A percentile compares a stretch with the other conserved stretches of the same genome.
Conservation (phyloP, 2,329 filamentous ascomycete species). For the Fonsecaea monophora region DNA sequence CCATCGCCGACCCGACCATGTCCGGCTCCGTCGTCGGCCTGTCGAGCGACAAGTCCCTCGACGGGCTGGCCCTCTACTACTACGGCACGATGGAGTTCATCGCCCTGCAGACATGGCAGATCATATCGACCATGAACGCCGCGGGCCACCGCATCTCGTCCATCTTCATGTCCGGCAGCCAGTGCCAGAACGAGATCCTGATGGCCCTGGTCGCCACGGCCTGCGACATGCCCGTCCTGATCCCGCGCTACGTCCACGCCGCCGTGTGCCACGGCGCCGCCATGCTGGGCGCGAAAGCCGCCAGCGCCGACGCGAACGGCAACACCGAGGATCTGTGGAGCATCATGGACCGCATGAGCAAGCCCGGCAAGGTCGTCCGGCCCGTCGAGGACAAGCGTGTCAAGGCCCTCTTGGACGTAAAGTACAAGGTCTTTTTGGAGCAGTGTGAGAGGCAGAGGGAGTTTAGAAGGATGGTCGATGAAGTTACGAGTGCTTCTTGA, state of each 20-base stretch:
- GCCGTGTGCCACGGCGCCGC: conserved; percentile 97
- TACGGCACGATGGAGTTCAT: conserved; percentile 99
- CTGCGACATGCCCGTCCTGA: conserved; percentile 90
- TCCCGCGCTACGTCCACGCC: conserved; percentile 91
- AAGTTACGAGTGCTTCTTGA: conserved; percentile 45
- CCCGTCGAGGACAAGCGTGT: conserved; percentile 75
- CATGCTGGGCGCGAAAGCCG: conserved; percentile 98
- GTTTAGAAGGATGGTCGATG: conserved; percentile 81
- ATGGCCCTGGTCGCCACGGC: conserved; percentile 91
- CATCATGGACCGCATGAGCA: conserved; percentile 98
- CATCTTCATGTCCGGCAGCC: conserved; percentile 98
- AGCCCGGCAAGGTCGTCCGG: conserved; percentile 82
- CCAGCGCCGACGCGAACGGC: conserved; percentile 76
- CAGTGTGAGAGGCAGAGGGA: conserved; percentile 84
- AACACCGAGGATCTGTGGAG: conserved; percentile 88
- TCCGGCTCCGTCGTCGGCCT: conserved; percentile 86
- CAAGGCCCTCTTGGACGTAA: conserved; percentile 80
- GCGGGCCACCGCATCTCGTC: conserved; percentile 85
- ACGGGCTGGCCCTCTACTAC: conserved; percentile 88
- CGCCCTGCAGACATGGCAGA: conserved; percentile 93
- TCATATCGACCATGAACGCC: conserved; percentile 91
- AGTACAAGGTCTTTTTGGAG: conserved; percentile 95
- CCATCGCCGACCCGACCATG: conserved; percentile 92
- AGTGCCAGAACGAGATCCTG: conserved; percentile 93
- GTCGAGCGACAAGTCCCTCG: conserved; percentile 82